Percentiles rank a stretch among this genome's conserved stretches.
Evolutionary conservation across 2,329 filamentous ascomycete species (phyloP).

Genomic region (Xylariaceae sp.): DNA sequence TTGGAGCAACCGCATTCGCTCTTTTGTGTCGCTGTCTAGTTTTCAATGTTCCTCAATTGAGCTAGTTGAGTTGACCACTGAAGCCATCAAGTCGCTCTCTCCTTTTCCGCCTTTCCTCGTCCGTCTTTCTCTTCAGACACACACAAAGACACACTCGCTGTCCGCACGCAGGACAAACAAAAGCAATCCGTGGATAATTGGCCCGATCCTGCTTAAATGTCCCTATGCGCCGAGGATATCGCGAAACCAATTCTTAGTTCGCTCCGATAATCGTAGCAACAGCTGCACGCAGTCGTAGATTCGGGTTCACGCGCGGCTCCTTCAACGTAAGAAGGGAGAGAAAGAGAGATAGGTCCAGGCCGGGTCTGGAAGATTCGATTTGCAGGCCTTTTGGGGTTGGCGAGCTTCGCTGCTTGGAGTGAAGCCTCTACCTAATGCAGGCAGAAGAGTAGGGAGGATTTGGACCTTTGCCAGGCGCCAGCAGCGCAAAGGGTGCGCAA

Average conservation of each 20-base stretch:
- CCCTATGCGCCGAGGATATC: background rate
- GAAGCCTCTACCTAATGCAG: background rate
- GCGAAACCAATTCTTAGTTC: conserved; percentile 8
- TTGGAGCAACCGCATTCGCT: conserved; percentile 23
- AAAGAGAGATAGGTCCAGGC: background rate
- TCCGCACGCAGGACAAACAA: background rate
- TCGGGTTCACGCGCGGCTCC: background rate
- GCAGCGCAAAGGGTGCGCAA: background rate
- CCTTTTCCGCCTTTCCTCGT: background rate
- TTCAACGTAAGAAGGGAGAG: conserved; percentile 3
- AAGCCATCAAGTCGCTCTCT: background rate
- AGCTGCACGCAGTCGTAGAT: background rate
- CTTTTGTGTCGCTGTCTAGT: background rate
- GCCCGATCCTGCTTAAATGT: conserved; percentile 1
- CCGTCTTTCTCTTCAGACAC: background rate
- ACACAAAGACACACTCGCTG: background rate
- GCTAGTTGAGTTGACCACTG: background rate
- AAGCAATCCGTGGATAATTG: conserved; percentile 9
- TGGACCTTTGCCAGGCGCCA: background rate
- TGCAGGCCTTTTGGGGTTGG: conserved; percentile 8
- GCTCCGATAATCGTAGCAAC: conserved; percentile 19
- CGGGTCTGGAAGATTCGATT: conserved; percentile 5
- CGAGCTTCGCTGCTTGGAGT: conserved; percentile 1
- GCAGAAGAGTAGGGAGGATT: background rate
- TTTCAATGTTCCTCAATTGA: conserved; percentile 5